Conservation (phyloP, 139 green algal genomes). For the Diplosphaera chodatii region DNA sequence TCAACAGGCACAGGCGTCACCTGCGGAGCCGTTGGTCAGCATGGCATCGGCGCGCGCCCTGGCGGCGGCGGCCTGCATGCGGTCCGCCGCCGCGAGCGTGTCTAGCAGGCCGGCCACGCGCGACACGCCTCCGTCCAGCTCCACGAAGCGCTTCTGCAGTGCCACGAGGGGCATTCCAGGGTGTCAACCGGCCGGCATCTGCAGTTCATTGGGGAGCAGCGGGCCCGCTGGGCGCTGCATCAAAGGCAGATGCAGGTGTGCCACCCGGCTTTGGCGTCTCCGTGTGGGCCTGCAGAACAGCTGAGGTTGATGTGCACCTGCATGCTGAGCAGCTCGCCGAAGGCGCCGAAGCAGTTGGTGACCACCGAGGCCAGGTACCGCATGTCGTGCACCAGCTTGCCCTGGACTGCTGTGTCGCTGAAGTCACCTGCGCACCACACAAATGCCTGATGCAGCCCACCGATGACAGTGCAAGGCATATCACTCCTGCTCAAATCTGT, state of each 20-base stretch:
- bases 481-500: too few relatives aligned
- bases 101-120: conserved; percentile 48
- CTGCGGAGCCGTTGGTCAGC: background rate
- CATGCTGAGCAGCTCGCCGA: conserved; percentile 61
- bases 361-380: conserved; percentile 72
- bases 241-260: too few relatives aligned
- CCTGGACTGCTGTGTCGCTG: conserved; percentile 32
- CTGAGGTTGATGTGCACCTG: background rate
- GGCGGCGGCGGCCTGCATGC: conserved; percentile 9
- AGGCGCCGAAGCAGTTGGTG: conserved; percentile 64
- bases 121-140: conserved; percentile 55
- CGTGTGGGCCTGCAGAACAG: too few relatives aligned
- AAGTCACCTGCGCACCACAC: conserved; percentile 7
- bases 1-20: background rate
- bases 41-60: background rate
- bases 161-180: too few relatives aligned
- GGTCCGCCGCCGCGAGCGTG: conserved; percentile 36
- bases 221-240: too few relatives aligned
- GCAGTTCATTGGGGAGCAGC: too few relatives aligned
- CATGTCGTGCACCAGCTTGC: conserved; percentile 60
- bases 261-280: too few relatives aligned
- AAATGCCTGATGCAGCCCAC: background rate
- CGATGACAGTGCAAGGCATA: background rate
- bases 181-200: too few relatives aligned
- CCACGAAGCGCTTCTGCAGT: conserved; percentile 56